Base-by-base conservation (phyloP, 2,329 filamentous ascomycete species). In the Chaetomium olivaceum region DNA sequence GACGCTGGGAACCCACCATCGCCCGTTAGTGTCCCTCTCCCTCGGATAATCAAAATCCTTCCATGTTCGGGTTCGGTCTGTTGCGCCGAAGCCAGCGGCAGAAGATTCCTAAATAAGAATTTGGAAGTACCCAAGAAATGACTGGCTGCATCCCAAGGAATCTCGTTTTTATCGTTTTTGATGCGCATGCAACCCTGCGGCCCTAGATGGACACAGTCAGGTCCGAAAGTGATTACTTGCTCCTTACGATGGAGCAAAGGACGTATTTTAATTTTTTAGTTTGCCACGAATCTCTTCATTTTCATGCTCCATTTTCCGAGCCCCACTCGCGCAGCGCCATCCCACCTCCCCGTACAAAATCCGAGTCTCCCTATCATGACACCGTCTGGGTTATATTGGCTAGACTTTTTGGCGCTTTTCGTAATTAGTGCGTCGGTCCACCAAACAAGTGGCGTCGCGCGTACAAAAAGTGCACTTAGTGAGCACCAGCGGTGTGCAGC, bases 11-110 rank as follows among this genome's bases (percentile, higher is more conserved):
- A 23, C 33, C 61, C 61, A 57, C 61, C 60, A 46, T n/a, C 58
- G 52, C 27, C 39, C 60, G 36, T 56, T 62, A 56, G 51, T 56
- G 51, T 48, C 25, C 23, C 52, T 29, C 19, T 43, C n/a, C 51
- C 52, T 62, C 61, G 52, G 61, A 62, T 62, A 62, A 62, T 57
- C 61, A 57, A 43, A 48, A 57, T 62, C 61, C 61, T 57, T 62
- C 39, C 58, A 51, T 8, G 21, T 36, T 23, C 31, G 27, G 50
- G 29, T 16, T 58, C 43, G 52, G 36, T 52, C 23, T 29, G 29
- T 52, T 39, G n/a, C 58, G 50, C 58, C 58, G 59, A 58, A 27
- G 3, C 21, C 12, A 23, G 12, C 48, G 19, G 46, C 46, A 48
- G 46, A 19, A 27, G 23, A 23, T 25, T 27, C 57, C 39, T 50